Conservation (phyloP, 305 asterid species). For the Fraxinus velutina region DNA sequence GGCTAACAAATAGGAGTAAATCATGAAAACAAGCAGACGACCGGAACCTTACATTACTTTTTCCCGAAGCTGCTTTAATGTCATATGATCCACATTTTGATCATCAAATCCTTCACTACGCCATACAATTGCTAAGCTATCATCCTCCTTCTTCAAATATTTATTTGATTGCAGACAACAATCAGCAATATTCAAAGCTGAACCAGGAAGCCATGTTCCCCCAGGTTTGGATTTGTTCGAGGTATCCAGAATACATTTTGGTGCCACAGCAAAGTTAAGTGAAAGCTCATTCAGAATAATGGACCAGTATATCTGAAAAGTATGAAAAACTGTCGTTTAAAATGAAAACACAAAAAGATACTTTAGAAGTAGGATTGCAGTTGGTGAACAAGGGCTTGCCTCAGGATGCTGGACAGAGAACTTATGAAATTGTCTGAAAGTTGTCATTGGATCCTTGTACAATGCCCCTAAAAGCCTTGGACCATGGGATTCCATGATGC, state of each 20-base stretch:
- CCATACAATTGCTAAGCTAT: conserved; percentile 69
- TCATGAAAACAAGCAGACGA: conserved; percentile 21
- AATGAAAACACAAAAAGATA: neutral
- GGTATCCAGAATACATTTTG: conserved; percentile 63
- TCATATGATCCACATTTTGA: conserved; percentile 40
- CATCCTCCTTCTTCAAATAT: conserved; percentile 52
- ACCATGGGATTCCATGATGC: conserved; percentile 72
- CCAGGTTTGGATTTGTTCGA: conserved; percentile 57
- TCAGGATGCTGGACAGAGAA: conserved; percentile 78
- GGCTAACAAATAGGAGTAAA: neutral
- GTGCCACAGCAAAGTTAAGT: conserved; percentile 51
- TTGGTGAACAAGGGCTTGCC: conserved; percentile 41
- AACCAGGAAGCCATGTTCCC: conserved; percentile 88
- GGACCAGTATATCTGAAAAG: conserved; percentile 71
- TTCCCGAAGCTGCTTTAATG: conserved; percentile 71
- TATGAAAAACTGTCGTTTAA: neutral
- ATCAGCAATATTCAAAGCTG: conserved; percentile 74
- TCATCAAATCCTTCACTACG: conserved; percentile 68
- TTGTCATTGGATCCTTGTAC: conserved; percentile 75
- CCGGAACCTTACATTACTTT: conserved; percentile 73
- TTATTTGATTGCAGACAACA: conserved; percentile 62
- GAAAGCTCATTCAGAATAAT: conserved; percentile 57
- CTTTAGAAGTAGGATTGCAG: conserved; percentile 9
- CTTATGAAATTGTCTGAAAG: conserved; percentile 63
- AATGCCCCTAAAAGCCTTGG: conserved; percentile 55